Conservation (phyloP, 176 grass and related monocot genomes). For the Hordeum marinum region DNA sequence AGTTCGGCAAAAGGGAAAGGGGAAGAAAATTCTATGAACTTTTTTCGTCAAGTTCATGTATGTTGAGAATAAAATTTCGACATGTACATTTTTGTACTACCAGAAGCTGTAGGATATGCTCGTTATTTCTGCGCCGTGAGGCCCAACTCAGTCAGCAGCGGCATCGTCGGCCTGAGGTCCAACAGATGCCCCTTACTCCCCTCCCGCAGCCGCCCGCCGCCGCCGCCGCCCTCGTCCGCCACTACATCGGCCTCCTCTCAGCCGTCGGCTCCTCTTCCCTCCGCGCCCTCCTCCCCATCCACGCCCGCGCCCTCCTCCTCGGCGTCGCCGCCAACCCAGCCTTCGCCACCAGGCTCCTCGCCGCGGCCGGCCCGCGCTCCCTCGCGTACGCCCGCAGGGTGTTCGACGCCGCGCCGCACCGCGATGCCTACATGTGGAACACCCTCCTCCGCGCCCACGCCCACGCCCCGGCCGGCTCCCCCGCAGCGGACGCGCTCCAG, state of each 20-base stretch:
- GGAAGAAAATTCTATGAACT: no score
- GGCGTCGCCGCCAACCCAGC: constrained; percentile 46
- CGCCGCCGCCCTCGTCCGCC: neutral
- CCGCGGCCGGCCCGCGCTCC: constrained; percentile 23
- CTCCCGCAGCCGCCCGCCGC: neutral
- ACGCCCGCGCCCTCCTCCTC: constrained; percentile 48
- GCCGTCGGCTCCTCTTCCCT: constrained; percentile 17
- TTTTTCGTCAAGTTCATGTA: no score
- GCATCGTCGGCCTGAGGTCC: neutral
- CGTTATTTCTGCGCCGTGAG: neutral
- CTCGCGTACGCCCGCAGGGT: constrained; percentile 66
- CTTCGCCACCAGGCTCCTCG: constrained; percentile 53
- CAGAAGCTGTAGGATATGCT: neutral
- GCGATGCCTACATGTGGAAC: constrained; percentile 79
- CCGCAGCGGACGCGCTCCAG: constrained; percentile 25
- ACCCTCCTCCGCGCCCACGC: constrained; percentile 62
- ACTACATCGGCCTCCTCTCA: constrained; percentile 13
- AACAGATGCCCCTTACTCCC: neutral
- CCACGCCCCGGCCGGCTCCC: neutral
- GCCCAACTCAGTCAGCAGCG: neutral
- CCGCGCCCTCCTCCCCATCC: constrained; percentile 43
- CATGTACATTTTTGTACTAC: neutral
- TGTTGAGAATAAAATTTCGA: neutral
- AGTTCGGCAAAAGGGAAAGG: no score
- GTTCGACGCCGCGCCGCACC: constrained; percentile 50